Percentiles rank a stretch among this genome's conserved stretches.
phyloP scores from a whole-genome alignment of 2,329 filamentous ascomycete species.

The Fusarium beomiforme region DNA sequence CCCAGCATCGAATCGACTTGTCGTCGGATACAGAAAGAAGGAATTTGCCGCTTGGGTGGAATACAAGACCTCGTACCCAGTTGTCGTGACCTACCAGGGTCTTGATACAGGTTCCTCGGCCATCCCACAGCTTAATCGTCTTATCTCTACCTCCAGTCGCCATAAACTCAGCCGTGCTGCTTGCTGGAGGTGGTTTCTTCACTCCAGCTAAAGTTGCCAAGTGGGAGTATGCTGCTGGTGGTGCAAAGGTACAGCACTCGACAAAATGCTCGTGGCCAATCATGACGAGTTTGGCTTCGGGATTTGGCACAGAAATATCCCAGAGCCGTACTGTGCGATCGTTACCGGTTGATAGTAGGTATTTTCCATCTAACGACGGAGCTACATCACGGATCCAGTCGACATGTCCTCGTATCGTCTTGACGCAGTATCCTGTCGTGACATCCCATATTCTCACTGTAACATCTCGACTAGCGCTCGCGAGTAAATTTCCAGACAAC shows the following conservation, averaged over 20 bases:
- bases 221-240: slow-evolving; percentile 79
- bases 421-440: slow-evolving; percentile 90
- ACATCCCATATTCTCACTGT: slow-evolving; percentile 92
- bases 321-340: slow-evolving; percentile 85
- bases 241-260: slow-evolving; percentile 88
- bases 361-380: slow-evolving; percentile 84
- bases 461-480: slow-evolving; percentile 86
- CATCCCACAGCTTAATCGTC: slow-evolving; percentile 89
- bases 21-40: slow-evolving; percentile 88
- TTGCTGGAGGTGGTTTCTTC: slow-evolving; percentile 80
- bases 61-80: slow-evolving; percentile 87
- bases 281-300: slow-evolving; percentile 81
- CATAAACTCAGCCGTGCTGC: slow-evolving; percentile 84
- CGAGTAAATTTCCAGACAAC: slow-evolving; percentile 84
- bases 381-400: slow-evolving; percentile 93
- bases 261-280: slow-evolving; percentile 88
- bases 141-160: slow-evolving; percentile 92
- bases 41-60: slow-evolving; percentile 93
- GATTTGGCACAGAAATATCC: slow-evolving; percentile 74
- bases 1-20: slow-evolving; percentile 94
- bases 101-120: slow-evolving; percentile 84
- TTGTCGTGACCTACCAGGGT: slow-evolving; percentile 91
- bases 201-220: slow-evolving; percentile 81
- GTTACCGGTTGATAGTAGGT: slow-evolving; percentile 82
- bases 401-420: slow-evolving; percentile 85